Evolutionary conservation across 75 land plant genomes (phyloP).

Genomic region (Chamaecyparis obtusa): DNA sequence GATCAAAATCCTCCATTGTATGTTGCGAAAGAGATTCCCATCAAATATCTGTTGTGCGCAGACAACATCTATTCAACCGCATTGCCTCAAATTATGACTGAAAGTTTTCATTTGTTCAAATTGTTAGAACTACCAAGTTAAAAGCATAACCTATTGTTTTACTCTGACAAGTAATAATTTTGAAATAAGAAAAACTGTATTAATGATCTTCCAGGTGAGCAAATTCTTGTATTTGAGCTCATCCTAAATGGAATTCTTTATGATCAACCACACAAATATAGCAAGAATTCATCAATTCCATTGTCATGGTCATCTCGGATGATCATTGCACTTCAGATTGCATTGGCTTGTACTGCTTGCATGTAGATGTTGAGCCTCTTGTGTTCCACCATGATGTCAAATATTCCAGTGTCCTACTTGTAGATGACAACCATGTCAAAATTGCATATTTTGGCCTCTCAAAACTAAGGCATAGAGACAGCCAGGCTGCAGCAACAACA

Average conservation of each 20-base stretch:
- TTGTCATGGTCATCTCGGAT: slow-evolving; percentile 27
- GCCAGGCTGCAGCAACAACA: background rate
- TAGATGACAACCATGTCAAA: slow-evolving; percentile 33
- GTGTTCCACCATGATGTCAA: slow-evolving; percentile 36
- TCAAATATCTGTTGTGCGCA: too few relatives aligned
- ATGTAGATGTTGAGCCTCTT: slow-evolving; percentile 21
- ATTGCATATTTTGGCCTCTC: slow-evolving; percentile 57
- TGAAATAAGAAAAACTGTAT: background rate
- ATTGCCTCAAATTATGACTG: too few relatives aligned
- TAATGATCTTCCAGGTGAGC: slow-evolving; percentile 22
- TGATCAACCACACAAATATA: slow-evolving; percentile 24
- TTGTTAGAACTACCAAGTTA: too few relatives aligned
- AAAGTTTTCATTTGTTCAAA: too few relatives aligned
- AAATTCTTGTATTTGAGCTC: slow-evolving; percentile 35
- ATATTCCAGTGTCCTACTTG: slow-evolving; percentile 33
- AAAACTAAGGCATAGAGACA: slow-evolving; percentile 18
- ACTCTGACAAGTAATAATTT: too few relatives aligned
- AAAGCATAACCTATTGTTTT: too few relatives aligned
- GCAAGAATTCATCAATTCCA: slow-evolving; percentile 9
- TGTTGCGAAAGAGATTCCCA: too few relatives aligned
- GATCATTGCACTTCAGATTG: slow-evolving; percentile 27
- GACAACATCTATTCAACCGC: too few relatives aligned
- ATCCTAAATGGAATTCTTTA: slow-evolving; percentile 27
- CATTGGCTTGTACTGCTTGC: slow-evolving; percentile 26
- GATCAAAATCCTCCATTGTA: too few relatives aligned